Evolutionary conservation across 345 rosid species (phyloP), one percentile per base, ranked within the genome.

Genomic region (Hibiscus syriacus): DNA sequence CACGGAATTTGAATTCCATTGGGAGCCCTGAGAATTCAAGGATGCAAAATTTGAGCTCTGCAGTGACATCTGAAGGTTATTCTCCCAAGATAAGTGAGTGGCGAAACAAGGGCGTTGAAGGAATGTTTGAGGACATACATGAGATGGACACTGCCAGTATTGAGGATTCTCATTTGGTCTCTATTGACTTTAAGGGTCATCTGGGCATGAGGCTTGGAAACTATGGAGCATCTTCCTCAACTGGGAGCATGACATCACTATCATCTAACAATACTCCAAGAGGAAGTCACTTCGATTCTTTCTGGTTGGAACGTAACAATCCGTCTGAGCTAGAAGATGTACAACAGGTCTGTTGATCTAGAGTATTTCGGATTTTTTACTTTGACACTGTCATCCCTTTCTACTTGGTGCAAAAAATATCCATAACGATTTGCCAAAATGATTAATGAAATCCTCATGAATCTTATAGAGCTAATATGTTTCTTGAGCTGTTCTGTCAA

Each of bases 61-160:
- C 74, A 17, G 71, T 72, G 45, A 67, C 74, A 7, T 67, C 84
- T 41, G 92, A 89, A 72, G 83, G 80, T 74, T 84, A 73, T 74
- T 89, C 96, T 67, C 96, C 96, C 55, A 89, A 80, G 79, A 23
- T 80, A 61, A 84, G 82, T 72, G 96, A 89, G 67, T 89, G 96
- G 90, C 79, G 90, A 65, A 84, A 74, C 61, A 89, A 83, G 81
- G 92, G 96, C 38, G 80, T 87, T 58, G 90, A 89, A 77, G 92
- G 96, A 68, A 89, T 89, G 92, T 87, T 87, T 79, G 96, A 89
- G 75, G 96, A 90, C 72, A 84, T 87, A 78, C 96, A 90, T 80
- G 96, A 87, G 70, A 90, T 90, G 96, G 92, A 90, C 74, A 87
- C 92, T 39, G 87, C 96, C 65, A 80, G 69, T 66, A 87, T 90